Conservation (phyloP, 176 grass and related monocot genomes). For the Zizania latifolia region DNA sequence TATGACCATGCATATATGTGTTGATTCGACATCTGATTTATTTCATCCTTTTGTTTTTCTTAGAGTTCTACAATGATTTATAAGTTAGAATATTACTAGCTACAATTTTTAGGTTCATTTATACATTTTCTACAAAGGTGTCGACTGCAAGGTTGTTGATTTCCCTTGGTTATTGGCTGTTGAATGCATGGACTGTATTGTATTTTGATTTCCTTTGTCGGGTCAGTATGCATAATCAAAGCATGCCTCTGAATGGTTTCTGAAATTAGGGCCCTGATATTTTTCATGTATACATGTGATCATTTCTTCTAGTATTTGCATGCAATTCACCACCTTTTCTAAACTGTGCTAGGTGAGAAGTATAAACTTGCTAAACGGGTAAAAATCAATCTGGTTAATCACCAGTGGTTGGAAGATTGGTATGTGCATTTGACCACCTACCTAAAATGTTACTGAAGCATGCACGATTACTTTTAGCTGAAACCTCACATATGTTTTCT, state of each 20-base stretch:
- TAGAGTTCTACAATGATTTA: not conserved
- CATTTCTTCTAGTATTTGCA: not conserved
- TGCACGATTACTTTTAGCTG: not conserved
- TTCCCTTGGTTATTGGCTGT: not conserved
- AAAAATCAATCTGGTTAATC: conserved; percentile 65
- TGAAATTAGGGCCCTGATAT: not conserved
- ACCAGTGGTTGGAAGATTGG: conserved; percentile 72
- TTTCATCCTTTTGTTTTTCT: not conserved
- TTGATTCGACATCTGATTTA: not conserved
- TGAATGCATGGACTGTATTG: not conserved
- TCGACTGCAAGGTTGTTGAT: not conserved
- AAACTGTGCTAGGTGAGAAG: conserved; percentile 49
- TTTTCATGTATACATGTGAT: not conserved
- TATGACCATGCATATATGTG: not conserved
- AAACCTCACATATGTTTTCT: not conserved
- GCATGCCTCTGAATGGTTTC: not conserved
- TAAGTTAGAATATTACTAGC: no score
- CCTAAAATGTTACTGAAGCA: not conserved
- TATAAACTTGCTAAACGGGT: conserved; percentile 59
- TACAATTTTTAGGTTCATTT: not conserved
- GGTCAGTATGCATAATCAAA: not conserved
- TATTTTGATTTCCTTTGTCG: not conserved
- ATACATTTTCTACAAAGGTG: not conserved
- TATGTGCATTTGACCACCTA: conserved; percentile 18
- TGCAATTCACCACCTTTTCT: not conserved